Base-by-base conservation (phyloP, 805 yeast species). In the Starmerella apicola region DNA sequence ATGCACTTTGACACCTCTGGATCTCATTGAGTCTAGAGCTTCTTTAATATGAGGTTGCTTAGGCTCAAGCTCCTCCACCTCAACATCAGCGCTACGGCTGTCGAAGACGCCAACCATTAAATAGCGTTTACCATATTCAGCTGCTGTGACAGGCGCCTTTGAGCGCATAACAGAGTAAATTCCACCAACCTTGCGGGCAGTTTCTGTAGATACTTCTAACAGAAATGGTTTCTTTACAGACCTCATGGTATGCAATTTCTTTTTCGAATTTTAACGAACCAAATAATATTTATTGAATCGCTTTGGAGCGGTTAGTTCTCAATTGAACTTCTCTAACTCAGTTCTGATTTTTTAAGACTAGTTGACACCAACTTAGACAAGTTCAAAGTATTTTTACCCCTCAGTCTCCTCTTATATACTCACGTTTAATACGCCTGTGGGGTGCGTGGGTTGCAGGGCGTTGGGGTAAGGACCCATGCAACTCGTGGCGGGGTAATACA, bases 131-230 rank as follows among this genome's bases (percentile, higher is more conserved):
- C 81, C 73, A 62, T 85, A 91, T 61, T 88, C 96, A 30, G 93
- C 85, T 37, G 81, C 88, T 7, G 98, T 88, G 44, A 86, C 85
- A 7, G 96, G 96, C 6, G 96, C 96, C 62, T 88, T 88, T 9
- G 95, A 83, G 60, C 91, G 91, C 56, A 88, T 71, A 38, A 88
- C 98, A 5, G 97, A 86, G 65, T 88, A 88, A 59, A 88, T 88
- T 27, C 98, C 98, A 37, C 98, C 98, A 18, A 88, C 97, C 54
- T 93, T 71, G 66, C 91, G 86, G 54, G 97, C 97, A 37, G 88
- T 96, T 60, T 88, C 98, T 2, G 98, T 88, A 46, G 97, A 94
- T 33, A 83, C 80, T 65, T 88, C 98, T 56, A 88, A 85, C 36
- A 91, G 70, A 40, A 86, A 67, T 58, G 84, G 95, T 59, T 82